phyloP scores from a whole-genome alignment of 306 rosid species.

The Adenanthera pavonina region DNA sequence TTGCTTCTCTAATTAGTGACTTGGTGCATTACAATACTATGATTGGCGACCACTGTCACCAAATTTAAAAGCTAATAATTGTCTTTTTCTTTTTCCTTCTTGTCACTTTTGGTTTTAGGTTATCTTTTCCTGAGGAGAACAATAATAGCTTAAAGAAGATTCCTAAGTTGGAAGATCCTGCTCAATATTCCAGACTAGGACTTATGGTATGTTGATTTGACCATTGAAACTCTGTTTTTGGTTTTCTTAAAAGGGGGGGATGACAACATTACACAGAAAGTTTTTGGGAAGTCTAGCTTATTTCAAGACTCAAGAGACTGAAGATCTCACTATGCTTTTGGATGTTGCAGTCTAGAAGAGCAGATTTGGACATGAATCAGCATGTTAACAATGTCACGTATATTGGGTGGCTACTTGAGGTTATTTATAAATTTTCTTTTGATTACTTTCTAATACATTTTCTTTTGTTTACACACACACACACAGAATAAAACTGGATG shows the following conservation, averaged over 20 bases:
- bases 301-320: constrained; percentile 3
- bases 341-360: constrained; percentile 85
- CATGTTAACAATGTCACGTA: constrained; percentile 94
- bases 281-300: constrained; percentile 19
- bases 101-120: constrained; percentile 50
- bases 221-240: constrained; percentile 23
- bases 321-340: constrained; percentile 47
- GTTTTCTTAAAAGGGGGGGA: not conserved
- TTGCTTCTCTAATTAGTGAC: constrained; percentile 10
- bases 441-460: not conserved
- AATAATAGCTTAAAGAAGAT: constrained; percentile 74
- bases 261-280: not conserved
- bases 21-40: constrained; percentile 17
- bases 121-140: constrained; percentile 81
- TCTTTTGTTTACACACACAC: too few species aligned
- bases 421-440: constrained; percentile 33
- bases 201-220: constrained; percentile 69
- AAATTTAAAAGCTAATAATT: constrained; percentile 5
- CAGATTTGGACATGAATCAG: constrained; percentile 94
- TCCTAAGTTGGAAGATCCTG: constrained; percentile 83
- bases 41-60: not conserved
- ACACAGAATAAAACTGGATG: not conserved
- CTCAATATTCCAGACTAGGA: constrained; percentile 62
- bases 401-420: constrained; percentile 98
- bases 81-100: constrained; percentile 7